Percentiles rank a stretch among this genome's conserved stretches.
phyloP scores from a whole-genome alignment of 257 asterid genomes.

The Plantago ovata region DNA sequence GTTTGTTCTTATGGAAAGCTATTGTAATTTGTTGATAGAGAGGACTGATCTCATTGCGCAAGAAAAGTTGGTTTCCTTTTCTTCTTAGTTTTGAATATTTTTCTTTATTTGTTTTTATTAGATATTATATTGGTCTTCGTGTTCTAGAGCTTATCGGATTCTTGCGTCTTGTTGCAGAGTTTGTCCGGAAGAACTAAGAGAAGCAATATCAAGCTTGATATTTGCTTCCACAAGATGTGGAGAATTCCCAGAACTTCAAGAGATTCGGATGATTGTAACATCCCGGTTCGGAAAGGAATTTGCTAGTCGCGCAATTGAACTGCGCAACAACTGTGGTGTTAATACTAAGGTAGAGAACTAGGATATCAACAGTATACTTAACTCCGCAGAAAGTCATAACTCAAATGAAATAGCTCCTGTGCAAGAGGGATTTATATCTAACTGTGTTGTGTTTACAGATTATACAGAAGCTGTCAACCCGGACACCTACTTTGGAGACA shows the following conservation, averaged over 20 bases:
- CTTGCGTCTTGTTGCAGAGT: conserved; percentile 28
- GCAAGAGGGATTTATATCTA: background rate
- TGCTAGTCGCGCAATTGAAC: conserved; percentile 55
- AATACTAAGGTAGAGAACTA: conserved; percentile 46
- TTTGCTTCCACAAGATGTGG: conserved; percentile 85
- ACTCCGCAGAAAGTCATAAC: background rate
- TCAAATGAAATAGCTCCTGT: too few species aligned
- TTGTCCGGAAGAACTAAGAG: conserved; percentile 79
- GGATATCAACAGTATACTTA: background rate
- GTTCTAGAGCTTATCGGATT: background rate
- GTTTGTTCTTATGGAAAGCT: conserved; percentile 57
- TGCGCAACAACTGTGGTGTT: conserved; percentile 89
- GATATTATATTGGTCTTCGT: background rate
- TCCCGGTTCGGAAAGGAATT: conserved; percentile 67
- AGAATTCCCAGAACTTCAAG: conserved; percentile 87
- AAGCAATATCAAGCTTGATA: conserved; percentile 65
- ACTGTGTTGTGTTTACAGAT: conserved; percentile 29
- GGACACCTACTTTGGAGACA: conserved; percentile 58
- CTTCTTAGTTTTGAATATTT: background rate
- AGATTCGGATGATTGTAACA: conserved; percentile 52
- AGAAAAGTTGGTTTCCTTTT: conserved; percentile 40
- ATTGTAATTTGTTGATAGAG: conserved; percentile 56
- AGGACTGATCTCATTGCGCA: conserved; percentile 57
- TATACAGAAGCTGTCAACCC: conserved; percentile 76
- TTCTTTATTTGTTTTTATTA: background rate